phyloP scores from a whole-genome alignment of 345 rosid genomes.

The Gossypium bickii region DNA sequence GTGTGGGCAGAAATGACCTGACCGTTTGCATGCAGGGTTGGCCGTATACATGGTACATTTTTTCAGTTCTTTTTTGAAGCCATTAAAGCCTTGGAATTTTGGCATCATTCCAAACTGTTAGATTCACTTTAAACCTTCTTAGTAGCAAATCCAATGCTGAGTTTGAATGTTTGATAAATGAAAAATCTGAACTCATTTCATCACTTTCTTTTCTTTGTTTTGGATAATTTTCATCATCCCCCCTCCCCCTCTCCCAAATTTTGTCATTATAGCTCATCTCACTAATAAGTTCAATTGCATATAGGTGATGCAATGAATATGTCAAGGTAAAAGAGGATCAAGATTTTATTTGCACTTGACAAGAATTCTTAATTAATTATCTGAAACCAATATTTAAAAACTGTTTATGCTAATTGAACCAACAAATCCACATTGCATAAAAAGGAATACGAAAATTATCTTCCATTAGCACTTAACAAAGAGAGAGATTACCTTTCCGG shows the following conservation, averaged over 20 bases:
- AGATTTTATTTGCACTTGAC: background rate
- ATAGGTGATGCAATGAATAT: background rate
- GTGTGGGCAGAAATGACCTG: background rate
- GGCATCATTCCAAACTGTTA: background rate
- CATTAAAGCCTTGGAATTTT: background rate
- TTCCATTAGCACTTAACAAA: background rate
- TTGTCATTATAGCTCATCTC: background rate
- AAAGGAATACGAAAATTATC: background rate
- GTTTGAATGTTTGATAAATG: too few relatives aligned
- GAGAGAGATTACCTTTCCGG: conserved; percentile 59
- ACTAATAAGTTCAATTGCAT: background rate
- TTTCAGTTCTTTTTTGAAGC: background rate
- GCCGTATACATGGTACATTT: background rate
- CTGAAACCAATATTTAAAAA: background rate
- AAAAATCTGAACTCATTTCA: background rate
- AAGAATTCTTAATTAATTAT: background rate
- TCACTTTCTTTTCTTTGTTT: too few relatives aligned
- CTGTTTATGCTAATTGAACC: background rate
- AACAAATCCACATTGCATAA: background rate
- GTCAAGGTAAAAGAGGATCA: background rate
- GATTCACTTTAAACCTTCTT: background rate
- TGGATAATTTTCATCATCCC: background rate
- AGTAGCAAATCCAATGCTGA: background rate
- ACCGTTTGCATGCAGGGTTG: background rate
- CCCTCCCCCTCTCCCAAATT: background rate